phyloP scores from a whole-genome alignment of 257 asterid species.

The Ajuga chamaepitys region DNA sequence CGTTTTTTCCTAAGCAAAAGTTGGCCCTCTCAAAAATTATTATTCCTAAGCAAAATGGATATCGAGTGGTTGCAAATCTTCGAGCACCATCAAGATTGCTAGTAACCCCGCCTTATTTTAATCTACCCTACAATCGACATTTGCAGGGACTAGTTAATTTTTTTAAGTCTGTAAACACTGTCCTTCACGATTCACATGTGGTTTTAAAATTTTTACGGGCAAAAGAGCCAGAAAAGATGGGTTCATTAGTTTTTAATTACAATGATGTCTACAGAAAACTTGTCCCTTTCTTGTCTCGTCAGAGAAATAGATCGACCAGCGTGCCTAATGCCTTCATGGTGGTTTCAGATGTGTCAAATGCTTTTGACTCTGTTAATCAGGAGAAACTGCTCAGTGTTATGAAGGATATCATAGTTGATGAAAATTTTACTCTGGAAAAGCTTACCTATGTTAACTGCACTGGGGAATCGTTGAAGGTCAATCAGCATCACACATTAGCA shows the following conservation, averaged over 20 bases:
- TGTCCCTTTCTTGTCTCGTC: too few relatives aligned
- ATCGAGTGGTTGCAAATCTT: conserved; percentile 75
- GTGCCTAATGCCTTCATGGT: conserved; percentile 51
- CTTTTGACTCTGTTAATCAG: conserved; percentile 78
- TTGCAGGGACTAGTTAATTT: conserved; percentile 14
- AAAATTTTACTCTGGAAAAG: conserved; percentile 48
- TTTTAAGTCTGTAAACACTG: conserved; percentile 64
- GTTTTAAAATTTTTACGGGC: conserved; percentile 49
- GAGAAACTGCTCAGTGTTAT: conserved; percentile 62
- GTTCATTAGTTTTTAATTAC: too few relatives aligned
- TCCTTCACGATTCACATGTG: conserved; percentile 56
- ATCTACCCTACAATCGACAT: conserved; percentile 11
- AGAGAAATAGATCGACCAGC: too few relatives aligned
- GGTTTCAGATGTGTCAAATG: conserved; percentile 81
- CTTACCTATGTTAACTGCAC: conserved; percentile 48
- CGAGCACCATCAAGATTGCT: conserved; percentile 67
- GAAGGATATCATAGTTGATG: conserved; percentile 45
- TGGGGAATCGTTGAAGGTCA: conserved; percentile 39
- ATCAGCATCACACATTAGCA: conserved; percentile 29
- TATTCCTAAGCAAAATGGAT: too few relatives aligned
- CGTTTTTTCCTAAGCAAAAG: too few relatives aligned
- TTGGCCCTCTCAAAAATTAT: too few relatives aligned
- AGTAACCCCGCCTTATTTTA: conserved; percentile 9
- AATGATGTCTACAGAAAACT: too few relatives aligned
- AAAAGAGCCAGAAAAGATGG: too few relatives aligned